phyloP scores from a whole-genome alignment of 371 early-diverging fungal genomes.

The Mortierella sp. region DNA sequence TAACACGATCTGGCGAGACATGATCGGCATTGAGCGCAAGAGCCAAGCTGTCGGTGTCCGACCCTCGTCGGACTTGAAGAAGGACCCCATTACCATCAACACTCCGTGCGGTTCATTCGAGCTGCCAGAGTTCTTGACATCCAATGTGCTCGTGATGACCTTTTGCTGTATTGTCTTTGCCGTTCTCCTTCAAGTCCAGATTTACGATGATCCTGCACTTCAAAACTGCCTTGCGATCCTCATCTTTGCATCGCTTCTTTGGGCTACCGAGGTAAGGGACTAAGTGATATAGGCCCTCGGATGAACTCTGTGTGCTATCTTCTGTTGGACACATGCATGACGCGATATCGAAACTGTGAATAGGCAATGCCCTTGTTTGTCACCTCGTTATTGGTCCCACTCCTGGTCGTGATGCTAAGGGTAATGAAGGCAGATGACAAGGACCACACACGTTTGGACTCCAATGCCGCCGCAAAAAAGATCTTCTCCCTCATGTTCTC shows the following conservation, averaged over 20 bases:
- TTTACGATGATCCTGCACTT: constrained; percentile 74
- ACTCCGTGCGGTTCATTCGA: constrained; percentile 61
- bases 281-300: not conserved
- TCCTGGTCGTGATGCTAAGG: constrained; percentile 84
- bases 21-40: constrained; percentile 92
- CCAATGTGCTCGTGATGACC: constrained; percentile 54
- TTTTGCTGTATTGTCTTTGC: constrained; percentile 67
- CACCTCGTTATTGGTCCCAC: constrained; percentile 90
- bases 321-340: too few relatives aligned
- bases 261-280: constrained; percentile 87
- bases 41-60: constrained; percentile 73
- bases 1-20: constrained; percentile 97
- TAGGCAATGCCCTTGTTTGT: constrained; percentile 95
- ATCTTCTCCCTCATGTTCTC: constrained; percentile 95
- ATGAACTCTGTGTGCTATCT: not conserved
- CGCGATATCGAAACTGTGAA: too few relatives aligned
- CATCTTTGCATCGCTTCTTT: constrained; percentile 87
- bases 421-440: constrained; percentile 79
- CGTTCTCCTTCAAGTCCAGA: constrained; percentile 57
- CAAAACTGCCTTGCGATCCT: constrained; percentile 88
- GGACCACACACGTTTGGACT: constrained; percentile 61
- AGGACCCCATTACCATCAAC: constrained; percentile 26
- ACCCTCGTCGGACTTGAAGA: constrained; percentile 35
- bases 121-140: constrained; percentile 55
- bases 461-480: constrained; percentile 81